Conservation (phyloP, 1,284 basidiomycete species). For the Rhodotorula sp. region DNA sequence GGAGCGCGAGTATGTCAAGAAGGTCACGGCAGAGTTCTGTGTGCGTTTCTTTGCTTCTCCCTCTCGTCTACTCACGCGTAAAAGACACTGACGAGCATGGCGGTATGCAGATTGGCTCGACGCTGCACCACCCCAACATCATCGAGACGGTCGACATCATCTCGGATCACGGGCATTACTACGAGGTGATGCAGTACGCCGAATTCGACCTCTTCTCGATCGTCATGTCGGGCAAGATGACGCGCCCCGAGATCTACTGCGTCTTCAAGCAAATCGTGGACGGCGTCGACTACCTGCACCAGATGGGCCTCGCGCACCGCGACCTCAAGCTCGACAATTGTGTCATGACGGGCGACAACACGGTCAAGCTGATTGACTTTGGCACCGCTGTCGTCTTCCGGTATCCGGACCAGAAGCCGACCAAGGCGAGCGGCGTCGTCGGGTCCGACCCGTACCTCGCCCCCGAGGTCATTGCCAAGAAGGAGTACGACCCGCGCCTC, state of each 20-base stretch:
- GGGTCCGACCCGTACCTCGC: constrained; percentile 98
- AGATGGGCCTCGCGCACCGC: constrained; percentile 94
- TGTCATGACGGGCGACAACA: constrained; percentile 90
- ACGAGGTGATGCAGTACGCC: constrained; percentile 99
- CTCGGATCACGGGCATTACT: constrained; percentile 95
- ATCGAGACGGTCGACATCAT: constrained; percentile 99
- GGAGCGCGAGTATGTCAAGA: constrained; percentile 98
- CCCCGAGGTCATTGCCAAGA: constrained; percentile 81
- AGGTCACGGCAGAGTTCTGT: constrained; percentile 98
- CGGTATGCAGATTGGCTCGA: constrained; percentile 70
- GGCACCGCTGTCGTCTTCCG: constrained; percentile 99
- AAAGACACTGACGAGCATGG: not conserved
- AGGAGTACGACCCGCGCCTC: constrained; percentile 90
- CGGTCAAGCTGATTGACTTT: constrained; percentile 99
- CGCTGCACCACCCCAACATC: constrained; percentile 92
- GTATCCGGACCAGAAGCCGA: constrained; percentile 85
- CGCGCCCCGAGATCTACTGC: constrained; percentile 96
- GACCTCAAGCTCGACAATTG: constrained; percentile 99
- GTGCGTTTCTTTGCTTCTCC: constrained; percentile 36
- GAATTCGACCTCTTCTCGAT: constrained; percentile 98
- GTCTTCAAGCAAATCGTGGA: constrained; percentile 98
- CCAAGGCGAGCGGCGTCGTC: constrained; percentile 84
- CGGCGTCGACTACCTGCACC: constrained; percentile 96
- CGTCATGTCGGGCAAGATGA: constrained; percentile 99
- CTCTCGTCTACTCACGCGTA: no score